Conservation (phyloP, 306 rosid genomes). For the Quercus variabilis region DNA sequence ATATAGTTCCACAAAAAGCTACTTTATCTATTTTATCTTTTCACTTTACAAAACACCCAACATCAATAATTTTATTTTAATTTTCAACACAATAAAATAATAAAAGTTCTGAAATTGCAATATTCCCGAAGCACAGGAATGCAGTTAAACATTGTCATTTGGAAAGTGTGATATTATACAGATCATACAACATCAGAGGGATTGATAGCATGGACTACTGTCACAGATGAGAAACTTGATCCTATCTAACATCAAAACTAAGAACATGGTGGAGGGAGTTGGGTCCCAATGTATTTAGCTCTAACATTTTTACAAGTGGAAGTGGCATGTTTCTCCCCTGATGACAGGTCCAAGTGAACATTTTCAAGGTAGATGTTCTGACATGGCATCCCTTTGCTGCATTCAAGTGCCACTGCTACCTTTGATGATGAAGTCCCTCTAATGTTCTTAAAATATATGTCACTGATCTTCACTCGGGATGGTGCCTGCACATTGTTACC, state of each 20-base stretch:
- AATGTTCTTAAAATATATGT: conserved; percentile 49
- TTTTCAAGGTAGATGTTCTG: conserved; percentile 50
- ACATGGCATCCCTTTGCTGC: conserved; percentile 48
- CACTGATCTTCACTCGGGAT: conserved; percentile 46
- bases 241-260: conserved; percentile 6
- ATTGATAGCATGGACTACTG: not conserved
- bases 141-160: not conserved
- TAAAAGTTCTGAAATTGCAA: not conserved
- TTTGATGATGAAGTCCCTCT: conserved; percentile 44
- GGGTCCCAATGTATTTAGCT: conserved; percentile 51
- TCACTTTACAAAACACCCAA: too few species aligned
- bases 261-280: conserved; percentile 52
- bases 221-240: not conserved
- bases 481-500: conserved; percentile 25
- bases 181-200: not conserved
- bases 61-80: too few species aligned
- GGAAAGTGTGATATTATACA: not conserved
- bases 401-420: conserved; percentile 43
- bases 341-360: conserved; percentile 36
- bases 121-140: not conserved
- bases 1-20: too few species aligned
- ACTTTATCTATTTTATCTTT: too few species aligned
- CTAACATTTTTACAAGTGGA: conserved; percentile 47
- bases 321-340: conserved; percentile 34
- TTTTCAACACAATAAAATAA: too few species aligned